phyloP scores from a whole-genome alignment of 2,329 filamentous ascomycete genomes.

The Nannizzia gypsea region DNA sequence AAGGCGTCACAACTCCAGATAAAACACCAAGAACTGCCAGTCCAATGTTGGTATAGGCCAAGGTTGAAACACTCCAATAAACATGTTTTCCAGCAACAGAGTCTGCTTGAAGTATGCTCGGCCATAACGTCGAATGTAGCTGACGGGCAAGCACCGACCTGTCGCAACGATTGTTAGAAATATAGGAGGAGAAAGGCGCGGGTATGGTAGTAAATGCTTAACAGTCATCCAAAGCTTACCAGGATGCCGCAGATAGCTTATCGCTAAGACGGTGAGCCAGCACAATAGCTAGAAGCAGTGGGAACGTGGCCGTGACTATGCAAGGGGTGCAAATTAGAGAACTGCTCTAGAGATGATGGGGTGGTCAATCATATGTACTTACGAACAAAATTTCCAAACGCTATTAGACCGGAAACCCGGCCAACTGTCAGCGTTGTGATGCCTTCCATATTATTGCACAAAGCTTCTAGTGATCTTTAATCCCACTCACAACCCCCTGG shows the following conservation, averaged over 20 bases:
- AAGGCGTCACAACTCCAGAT: slow-evolving; percentile 35
- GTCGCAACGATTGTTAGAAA: not conserved
- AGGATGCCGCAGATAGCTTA: slow-evolving; percentile 22
- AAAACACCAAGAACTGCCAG: slow-evolving; percentile 16
- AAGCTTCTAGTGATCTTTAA: not conserved
- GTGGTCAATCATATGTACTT: not conserved
- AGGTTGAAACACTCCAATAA: slow-evolving; percentile 11
- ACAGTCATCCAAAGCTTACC: slow-evolving; percentile 6
- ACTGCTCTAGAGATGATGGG: not conserved
- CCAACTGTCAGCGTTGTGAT: slow-evolving; percentile 1
- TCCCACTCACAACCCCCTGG: not conserved
- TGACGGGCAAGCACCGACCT: slow-evolving; percentile 28
- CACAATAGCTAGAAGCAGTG: slow-evolving; percentile 27
- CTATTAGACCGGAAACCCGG: slow-evolving; percentile 5
- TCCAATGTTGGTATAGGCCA: not conserved
- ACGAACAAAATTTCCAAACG: not conserved
- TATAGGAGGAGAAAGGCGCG: not conserved
- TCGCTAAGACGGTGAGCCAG: slow-evolving; percentile 28
- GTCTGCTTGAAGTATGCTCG: slow-evolving; percentile 32
- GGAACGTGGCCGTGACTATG: slow-evolving; percentile 27
- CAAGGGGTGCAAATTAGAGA: not conserved
- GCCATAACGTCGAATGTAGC: slow-evolving; percentile 34
- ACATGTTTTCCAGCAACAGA: slow-evolving; percentile 23
- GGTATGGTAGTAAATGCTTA: not conserved
- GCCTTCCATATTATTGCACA: not conserved